Evolutionary conservation across 768 basidiomycete genomes (phyloP).

Genomic region (Amyloporia xantha): DNA sequence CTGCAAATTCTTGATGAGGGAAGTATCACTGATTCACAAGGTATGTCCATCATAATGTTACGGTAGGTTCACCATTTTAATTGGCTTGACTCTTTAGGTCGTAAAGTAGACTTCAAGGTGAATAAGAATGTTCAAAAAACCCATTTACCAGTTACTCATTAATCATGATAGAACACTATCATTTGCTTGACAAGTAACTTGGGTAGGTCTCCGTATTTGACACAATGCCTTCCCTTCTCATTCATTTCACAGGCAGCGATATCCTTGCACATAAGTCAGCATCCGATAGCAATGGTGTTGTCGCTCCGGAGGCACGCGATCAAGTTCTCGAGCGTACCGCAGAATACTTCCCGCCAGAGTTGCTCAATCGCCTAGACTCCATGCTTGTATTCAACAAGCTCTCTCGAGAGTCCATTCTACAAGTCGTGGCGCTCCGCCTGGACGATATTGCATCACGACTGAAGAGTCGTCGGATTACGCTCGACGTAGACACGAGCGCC

Average conservation of each 20-base stretch:
- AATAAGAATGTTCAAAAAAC: background rate
- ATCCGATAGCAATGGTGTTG: slow-evolving; percentile 53
- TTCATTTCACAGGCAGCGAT: slow-evolving; percentile 38
- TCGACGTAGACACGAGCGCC: slow-evolving; percentile 62
- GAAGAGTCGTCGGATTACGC: slow-evolving; percentile 53
- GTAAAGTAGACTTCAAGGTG: slow-evolving; percentile 88
- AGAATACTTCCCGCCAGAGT: slow-evolving; percentile 84
- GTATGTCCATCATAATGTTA: background rate
- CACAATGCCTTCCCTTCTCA: background rate
- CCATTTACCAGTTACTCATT: background rate
- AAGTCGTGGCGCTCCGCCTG: slow-evolving; percentile 73
- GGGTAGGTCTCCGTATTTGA: slow-evolving; percentile 37
- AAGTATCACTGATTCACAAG: slow-evolving; percentile 83
- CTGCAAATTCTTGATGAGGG: slow-evolving; percentile 92
- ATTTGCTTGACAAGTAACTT: slow-evolving; percentile 88
- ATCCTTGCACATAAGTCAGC: slow-evolving; percentile 66
- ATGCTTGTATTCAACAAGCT: slow-evolving; percentile 91
- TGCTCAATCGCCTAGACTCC: slow-evolving; percentile 83
- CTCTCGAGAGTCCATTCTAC: slow-evolving; percentile 61
- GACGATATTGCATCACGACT: slow-evolving; percentile 67
- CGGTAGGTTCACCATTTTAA: too few species aligned
- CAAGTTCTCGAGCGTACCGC: slow-evolving; percentile 71
- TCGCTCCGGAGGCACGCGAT: slow-evolving; percentile 52
- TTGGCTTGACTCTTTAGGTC: slow-evolving; percentile 37
- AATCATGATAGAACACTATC: slow-evolving; percentile 64